phyloP scores from a whole-genome alignment of 345 rosid genomes.

The Theobroma cacao region DNA sequence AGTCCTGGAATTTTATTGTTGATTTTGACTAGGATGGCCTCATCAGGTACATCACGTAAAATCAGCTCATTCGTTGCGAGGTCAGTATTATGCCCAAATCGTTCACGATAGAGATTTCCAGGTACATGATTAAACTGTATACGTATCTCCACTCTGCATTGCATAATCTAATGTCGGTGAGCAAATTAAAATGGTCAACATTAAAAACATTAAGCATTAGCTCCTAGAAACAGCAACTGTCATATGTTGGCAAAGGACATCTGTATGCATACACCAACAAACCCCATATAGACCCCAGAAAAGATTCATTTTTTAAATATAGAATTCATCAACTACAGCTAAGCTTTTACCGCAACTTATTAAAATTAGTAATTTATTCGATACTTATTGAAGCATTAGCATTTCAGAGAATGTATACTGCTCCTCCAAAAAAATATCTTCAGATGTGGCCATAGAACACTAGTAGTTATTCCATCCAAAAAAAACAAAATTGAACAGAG shows the following conservation, averaged over 20 bases:
- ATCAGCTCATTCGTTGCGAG: slow-evolving; percentile 65
- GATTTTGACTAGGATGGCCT: slow-evolving; percentile 67
- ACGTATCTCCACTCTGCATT: slow-evolving; percentile 67
- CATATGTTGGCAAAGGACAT: neutral
- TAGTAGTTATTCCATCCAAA: neutral
- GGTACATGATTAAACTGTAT: slow-evolving; percentile 67
- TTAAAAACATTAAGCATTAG: neutral
- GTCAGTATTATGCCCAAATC: slow-evolving; percentile 47
- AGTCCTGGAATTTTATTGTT: slow-evolving; percentile 75
- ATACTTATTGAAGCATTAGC: neutral
- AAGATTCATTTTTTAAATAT: neutral
- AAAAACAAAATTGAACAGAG: neutral
- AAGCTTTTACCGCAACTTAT: neutral
- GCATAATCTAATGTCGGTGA: slow-evolving; percentile 11
- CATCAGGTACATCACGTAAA: slow-evolving; percentile 61
- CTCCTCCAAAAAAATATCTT: neutral
- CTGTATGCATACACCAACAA: neutral
- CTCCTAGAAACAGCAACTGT: neutral
- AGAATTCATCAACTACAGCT: neutral
- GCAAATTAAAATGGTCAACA: neutral
- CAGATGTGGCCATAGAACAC: neutral
- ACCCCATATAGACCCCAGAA: neutral
- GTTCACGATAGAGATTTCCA: slow-evolving; percentile 60
- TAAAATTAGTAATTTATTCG: neutral
- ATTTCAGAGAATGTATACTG: neutral